Base-by-base conservation (phyloP, 179 eudicot species). In the Amaranthus tricolor region DNA sequence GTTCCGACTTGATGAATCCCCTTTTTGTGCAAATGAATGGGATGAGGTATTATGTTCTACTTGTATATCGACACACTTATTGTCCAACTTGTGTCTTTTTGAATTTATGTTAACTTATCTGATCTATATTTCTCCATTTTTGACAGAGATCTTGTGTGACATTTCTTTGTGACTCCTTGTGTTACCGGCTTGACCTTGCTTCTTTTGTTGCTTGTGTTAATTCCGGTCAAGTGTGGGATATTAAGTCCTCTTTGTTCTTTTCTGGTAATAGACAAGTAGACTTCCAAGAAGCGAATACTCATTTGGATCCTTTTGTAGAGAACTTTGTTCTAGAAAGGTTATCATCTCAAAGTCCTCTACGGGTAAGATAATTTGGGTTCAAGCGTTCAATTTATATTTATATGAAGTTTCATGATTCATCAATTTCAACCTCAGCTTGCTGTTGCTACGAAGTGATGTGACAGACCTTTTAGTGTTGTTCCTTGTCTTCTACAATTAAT, bases 121-220 rank as follows among this genome's bases (percentile, higher is more conserved):
- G 57, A 45, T 49, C 4, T 52, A 49, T 19, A 67, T 68, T 77
- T 71, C 40, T 31, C 55, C 7, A 11, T 71, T 73, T 62, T 83
- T 86, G 78, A 69, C 93, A 95, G 99, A 90, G 75, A 71, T 91
- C 99, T 21, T 86, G 91, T 58, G 83, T 91, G 65, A 97, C 90
- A 70, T 86, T 89, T 83, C 95, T 95, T 75, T 95, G 99, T 76
- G 97, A 93, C 82, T 70, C 88, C 79, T 82, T 95, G 85, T 95
- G 99, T 78, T 95, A 93, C 79, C 93, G 82, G 84, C 98, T 95
- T 74, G 99, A 95, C 85, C 84, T 95, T 71, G 99, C 99, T 80
- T 85, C 97, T 78, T 95, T 89, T 88, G 97, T 93, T 84, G 99
- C 93, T 65, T 84, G 89, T 76, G 90, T 84, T 78, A 95, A 95